These are phyloP conservation scores for Gentiana straminea DNA, from an alignment of 257 asterid species.

Conservation along the genomic window DNA sequence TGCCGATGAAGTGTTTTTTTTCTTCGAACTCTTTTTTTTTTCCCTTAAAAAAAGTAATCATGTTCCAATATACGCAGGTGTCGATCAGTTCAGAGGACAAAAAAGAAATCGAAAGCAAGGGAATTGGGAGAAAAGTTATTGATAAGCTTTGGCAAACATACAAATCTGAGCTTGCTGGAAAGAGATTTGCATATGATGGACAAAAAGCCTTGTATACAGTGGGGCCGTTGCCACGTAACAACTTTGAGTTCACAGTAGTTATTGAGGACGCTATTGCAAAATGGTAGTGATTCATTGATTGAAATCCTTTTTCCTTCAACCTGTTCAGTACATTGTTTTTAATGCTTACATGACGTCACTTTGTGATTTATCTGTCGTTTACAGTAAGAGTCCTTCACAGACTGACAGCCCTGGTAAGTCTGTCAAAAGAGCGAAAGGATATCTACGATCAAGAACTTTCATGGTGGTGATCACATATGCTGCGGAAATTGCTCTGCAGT, in stretches of 20 bases:
- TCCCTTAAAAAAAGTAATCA: constrained; percentile 10
- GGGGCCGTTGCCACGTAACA: constrained; percentile 67
- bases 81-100: constrained; percentile 46
- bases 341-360: constrained; percentile 8
- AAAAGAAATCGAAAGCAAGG: constrained; percentile 37
- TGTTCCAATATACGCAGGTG: constrained; percentile 39
- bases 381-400: constrained; percentile 26
- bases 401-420: constrained; percentile 30
- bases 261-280: constrained; percentile 64
- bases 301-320: constrained; percentile 6
- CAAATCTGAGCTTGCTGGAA: constrained; percentile 62
- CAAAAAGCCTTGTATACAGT: constrained; percentile 61
- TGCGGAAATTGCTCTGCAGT: constrained; percentile 56
- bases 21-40: constrained; percentile 7
- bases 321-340: not conserved
- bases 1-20: constrained; percentile 5
- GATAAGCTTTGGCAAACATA: constrained; percentile 60
- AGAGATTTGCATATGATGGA: constrained; percentile 77
- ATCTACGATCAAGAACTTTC: constrained; percentile 42
- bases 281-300: constrained; percentile 27
- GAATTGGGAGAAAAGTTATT: constrained; percentile 54
- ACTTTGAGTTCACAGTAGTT: constrained; percentile 40
- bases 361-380: constrained; percentile 13
- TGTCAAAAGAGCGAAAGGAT: constrained; percentile 54
- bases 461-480: constrained; percentile 60